Evolutionary conservation across 2,329 filamentous ascomycete genomes (phyloP).

Genomic region (Samsoniella hepiali): DNA sequence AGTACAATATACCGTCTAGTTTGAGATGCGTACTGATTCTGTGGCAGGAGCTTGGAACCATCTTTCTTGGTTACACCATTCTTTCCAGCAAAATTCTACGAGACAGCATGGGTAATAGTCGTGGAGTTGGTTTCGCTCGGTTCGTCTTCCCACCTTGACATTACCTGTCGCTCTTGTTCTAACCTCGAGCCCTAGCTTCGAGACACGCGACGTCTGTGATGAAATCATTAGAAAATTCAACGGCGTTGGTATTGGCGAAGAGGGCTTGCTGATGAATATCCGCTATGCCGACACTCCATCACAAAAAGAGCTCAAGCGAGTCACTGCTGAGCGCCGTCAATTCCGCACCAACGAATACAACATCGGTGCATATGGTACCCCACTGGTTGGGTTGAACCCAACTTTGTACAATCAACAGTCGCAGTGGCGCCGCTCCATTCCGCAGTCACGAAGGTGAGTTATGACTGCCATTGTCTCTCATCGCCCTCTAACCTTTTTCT

Average conservation of each 20-base stretch:
- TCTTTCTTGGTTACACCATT: slow-evolving; percentile 77
- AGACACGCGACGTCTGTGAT: slow-evolving; percentile 83
- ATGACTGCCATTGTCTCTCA: neutral
- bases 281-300: slow-evolving; percentile 95
- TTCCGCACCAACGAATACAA: slow-evolving; percentile 97
- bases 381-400: slow-evolving; percentile 53
- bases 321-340: slow-evolving; percentile 90
- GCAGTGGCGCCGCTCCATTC: slow-evolving; percentile 36
- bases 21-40: slow-evolving; percentile 19
- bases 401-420: slow-evolving; percentile 36
- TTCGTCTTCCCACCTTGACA: slow-evolving; percentile 41
- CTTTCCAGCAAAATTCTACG: slow-evolving; percentile 94
- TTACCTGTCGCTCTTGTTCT: slow-evolving; percentile 18
- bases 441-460: slow-evolving; percentile 32
- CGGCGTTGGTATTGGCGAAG: slow-evolving; percentile 70
- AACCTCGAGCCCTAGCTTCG: slow-evolving; percentile 63
- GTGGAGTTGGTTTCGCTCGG: slow-evolving; percentile 96
- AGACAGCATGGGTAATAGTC: slow-evolving; percentile 86
- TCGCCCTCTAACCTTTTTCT: slow-evolving; percentile 6
- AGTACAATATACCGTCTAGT: neutral
- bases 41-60: slow-evolving; percentile 66
- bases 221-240: slow-evolving; percentile 85
- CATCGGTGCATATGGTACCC: slow-evolving; percentile 64
- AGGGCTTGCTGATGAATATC: slow-evolving; percentile 83
- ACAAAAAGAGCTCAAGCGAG: slow-evolving; percentile 94